phyloP scores from a whole-genome alignment of 768 basidiomycete species.

The Leccinum pellstonianum region DNA sequence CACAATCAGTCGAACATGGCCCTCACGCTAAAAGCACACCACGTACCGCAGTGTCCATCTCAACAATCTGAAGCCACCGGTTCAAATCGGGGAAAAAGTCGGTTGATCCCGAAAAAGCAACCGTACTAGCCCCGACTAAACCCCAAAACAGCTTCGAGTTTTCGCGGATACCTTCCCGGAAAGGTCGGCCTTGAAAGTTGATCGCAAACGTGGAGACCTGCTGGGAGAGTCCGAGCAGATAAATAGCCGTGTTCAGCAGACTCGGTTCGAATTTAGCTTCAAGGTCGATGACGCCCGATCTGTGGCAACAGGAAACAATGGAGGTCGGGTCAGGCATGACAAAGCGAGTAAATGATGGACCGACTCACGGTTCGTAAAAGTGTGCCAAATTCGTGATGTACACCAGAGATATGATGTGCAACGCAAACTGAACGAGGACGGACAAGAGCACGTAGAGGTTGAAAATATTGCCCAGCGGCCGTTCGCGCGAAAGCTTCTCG shows the following conservation, averaged over 20 bases:
- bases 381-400: slow-evolving; percentile 92
- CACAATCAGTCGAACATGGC: not conserved
- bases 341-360: not conserved
- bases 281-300: slow-evolving; percentile 77
- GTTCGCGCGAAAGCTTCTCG: slow-evolving; percentile 89
- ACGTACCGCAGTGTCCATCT: slow-evolving; percentile 74
- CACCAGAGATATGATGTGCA: slow-evolving; percentile 87
- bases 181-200: slow-evolving; percentile 98
- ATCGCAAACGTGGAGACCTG: slow-evolving; percentile 99
- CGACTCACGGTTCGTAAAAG: slow-evolving; percentile 67
- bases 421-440: slow-evolving; percentile 87
- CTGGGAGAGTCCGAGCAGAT: slow-evolving; percentile 91
- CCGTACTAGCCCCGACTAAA: slow-evolving; percentile 80
- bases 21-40: not conserved
- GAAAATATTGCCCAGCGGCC: slow-evolving; percentile 94
- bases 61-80: slow-evolving; percentile 94
- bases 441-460: slow-evolving; percentile 93
- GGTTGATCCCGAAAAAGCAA: slow-evolving; percentile 91
- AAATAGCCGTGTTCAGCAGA: slow-evolving; percentile 94
- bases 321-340: not conserved
- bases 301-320: slow-evolving; percentile 23
- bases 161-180: slow-evolving; percentile 97
- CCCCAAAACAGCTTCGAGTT: slow-evolving; percentile 94
- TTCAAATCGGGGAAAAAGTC: slow-evolving; percentile 96
- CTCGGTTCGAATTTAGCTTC: slow-evolving; percentile 97